phyloP scores from a whole-genome alignment of 2,329 filamentous ascomycete species.

The Aureobasidium lini region DNA sequence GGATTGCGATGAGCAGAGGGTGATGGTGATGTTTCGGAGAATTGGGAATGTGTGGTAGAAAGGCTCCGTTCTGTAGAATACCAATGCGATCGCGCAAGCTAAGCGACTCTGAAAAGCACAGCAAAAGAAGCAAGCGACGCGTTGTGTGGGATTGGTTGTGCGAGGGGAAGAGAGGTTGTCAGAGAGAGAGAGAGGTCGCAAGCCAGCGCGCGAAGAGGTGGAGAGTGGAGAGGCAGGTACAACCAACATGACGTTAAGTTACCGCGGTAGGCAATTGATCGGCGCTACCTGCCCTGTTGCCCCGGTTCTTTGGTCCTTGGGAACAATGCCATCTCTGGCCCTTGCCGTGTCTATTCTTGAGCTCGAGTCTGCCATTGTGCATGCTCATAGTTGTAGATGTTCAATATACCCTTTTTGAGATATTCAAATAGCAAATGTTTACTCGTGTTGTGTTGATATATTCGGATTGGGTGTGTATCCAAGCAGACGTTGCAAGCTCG shows the following conservation, averaged over 20 bases:
- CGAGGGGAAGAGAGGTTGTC: background rate
- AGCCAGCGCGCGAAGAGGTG: background rate
- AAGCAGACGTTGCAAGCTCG: slow-evolving; percentile 1
- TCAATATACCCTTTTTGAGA: background rate
- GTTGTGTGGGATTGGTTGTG: background rate
- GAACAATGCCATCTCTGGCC: background rate
- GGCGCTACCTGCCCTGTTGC: slow-evolving; percentile 1
- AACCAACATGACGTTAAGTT: background rate
- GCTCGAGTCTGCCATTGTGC: background rate
- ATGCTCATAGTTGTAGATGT: background rate
- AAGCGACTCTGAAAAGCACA: slow-evolving; percentile 2
- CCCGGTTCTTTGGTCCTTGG: slow-evolving; percentile 7
- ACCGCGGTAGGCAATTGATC: slow-evolving; percentile 5
- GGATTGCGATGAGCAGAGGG: background rate
- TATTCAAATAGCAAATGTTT: background rate
- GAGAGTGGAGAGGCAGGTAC: slow-evolving; percentile 5
- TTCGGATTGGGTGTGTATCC: no score
- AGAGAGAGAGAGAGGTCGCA: background rate
- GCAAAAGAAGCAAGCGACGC: background rate
- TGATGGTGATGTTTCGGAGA: background rate
- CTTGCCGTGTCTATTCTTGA: background rate
- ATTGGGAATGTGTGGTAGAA: background rate
- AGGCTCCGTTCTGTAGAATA: background rate
- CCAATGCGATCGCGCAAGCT: slow-evolving; percentile 3
- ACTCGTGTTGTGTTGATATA: background rate